Conservation (phyloP, 139 green algal genomes). For the Desmodesmus armatus region DNA sequence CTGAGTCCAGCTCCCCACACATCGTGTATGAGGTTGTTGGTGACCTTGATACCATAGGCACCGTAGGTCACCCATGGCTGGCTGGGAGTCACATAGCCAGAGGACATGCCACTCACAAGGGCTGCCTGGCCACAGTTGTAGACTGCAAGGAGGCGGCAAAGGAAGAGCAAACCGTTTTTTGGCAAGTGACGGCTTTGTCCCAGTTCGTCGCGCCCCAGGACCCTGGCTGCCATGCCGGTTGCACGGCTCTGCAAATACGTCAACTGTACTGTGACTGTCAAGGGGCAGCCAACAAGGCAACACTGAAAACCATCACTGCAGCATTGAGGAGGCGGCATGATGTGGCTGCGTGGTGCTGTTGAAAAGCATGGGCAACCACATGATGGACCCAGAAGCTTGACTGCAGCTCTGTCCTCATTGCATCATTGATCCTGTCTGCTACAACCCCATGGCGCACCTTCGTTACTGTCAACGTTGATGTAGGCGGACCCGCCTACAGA, state of each 20-base stretch:
- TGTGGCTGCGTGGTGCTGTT: too few relatives aligned
- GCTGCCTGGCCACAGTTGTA: slow-evolving; percentile 24
- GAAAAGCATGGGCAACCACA: too few relatives aligned
- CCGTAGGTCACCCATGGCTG: slow-evolving; percentile 31
- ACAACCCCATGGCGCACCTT: not conserved
- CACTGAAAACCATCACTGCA: too few relatives aligned
- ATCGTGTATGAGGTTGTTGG: slow-evolving; percentile 40
- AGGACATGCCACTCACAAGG: not conserved
- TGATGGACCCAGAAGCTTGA: too few relatives aligned
- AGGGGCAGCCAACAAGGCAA: too few relatives aligned
- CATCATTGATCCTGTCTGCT: too few relatives aligned
- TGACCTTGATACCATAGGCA: slow-evolving; percentile 39
- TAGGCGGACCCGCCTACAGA: slow-evolving; percentile 25
- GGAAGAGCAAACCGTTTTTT: not conserved
- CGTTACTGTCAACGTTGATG: not conserved
- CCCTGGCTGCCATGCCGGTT: too few relatives aligned
- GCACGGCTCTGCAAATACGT: too few relatives aligned
- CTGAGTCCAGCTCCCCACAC: slow-evolving; percentile 45
- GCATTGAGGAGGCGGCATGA: too few relatives aligned
- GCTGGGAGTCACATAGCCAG: not conserved
- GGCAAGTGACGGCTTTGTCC: not conserved
- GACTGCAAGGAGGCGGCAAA: not conserved
- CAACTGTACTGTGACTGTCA: too few relatives aligned
- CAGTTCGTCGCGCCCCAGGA: too few relatives aligned
- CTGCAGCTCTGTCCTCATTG: too few relatives aligned